phyloP scores from a whole-genome alignment of 345 rosid genomes.

The Syzygium grande region DNA sequence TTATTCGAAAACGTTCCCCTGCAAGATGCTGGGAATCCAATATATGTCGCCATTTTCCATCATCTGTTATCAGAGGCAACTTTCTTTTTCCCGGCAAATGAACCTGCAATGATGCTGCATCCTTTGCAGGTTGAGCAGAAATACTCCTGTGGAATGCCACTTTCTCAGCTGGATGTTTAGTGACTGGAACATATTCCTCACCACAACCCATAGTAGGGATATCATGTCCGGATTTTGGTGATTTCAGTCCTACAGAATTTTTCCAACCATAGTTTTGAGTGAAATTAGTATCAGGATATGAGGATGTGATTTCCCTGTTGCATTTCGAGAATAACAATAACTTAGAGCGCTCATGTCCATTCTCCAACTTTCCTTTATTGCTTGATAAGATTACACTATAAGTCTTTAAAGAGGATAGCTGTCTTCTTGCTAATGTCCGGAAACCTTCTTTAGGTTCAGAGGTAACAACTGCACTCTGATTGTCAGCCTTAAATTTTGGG shows the following conservation, averaged over 20 bases:
- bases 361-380: not conserved
- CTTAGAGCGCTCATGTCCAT: not conserved
- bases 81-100: slow-evolving; percentile 12
- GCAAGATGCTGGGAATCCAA: slow-evolving; percentile 19
- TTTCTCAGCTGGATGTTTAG: slow-evolving; percentile 5
- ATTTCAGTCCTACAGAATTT: not conserved
- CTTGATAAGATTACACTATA: slow-evolving; percentile 26
- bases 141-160: not conserved
- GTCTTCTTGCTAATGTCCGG: slow-evolving; percentile 19
- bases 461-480: slow-evolving; percentile 6
- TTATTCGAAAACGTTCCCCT: slow-evolving; percentile 1
- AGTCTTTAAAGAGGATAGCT: slow-evolving; percentile 23
- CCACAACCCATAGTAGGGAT: not conserved
- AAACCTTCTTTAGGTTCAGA: slow-evolving; percentile 4
- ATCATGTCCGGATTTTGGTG: not conserved
- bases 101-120: slow-evolving; percentile 9
- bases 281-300: not conserved
- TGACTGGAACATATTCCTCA: slow-evolving; percentile 3
- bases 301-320: not conserved
- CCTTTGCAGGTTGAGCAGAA: slow-evolving; percentile 9
- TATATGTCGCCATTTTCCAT: slow-evolving; percentile 6
- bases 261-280: not conserved
- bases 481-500: slow-evolving; percentile 4
- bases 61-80: slow-evolving; percentile 20
- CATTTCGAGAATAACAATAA: not conserved